Conservation (phyloP, 306 rosid species). For the Crataegus laevigata region DNA sequence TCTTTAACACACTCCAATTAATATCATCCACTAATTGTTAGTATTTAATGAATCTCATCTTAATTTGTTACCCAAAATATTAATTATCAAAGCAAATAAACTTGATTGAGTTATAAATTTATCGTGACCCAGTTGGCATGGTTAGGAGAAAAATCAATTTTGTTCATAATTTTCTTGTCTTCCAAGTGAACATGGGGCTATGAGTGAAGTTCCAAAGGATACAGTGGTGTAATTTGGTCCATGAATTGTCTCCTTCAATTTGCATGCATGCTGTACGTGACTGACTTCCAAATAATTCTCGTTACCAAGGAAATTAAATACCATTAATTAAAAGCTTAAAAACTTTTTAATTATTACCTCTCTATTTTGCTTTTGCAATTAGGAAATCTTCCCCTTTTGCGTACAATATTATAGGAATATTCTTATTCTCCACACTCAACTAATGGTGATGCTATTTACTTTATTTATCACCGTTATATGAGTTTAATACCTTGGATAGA, state of each 20-base stretch:
- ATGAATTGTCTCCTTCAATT: not conserved
- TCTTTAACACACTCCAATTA: no score
- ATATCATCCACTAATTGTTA: no score
- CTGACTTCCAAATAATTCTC: not conserved
- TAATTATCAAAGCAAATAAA: no score
- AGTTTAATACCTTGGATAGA: no score
- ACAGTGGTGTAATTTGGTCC: not conserved
- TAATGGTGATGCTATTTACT: no score
- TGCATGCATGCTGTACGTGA: not conserved
- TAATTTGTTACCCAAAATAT: no score
- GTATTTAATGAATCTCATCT: no score
- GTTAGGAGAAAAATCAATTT: slow-evolving; percentile 1
- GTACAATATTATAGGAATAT: no score
- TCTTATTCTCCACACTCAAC: no score
- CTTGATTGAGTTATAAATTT: not conserved
- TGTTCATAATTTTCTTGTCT: not conserved
- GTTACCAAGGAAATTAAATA: not conserved
- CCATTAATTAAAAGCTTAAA: not conserved
- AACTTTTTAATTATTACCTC: not conserved
- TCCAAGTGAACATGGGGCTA: not conserved
- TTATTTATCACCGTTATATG: no score
- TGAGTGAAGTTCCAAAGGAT: not conserved
- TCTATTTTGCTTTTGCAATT: not conserved
- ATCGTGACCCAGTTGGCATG: not conserved
- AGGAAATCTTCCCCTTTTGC: slow-evolving; percentile 1